Percentiles rank a stretch among this genome's conserved stretches.
phyloP scores from a whole-genome alignment of 345 rosid species.

The Salix viminalis region DNA sequence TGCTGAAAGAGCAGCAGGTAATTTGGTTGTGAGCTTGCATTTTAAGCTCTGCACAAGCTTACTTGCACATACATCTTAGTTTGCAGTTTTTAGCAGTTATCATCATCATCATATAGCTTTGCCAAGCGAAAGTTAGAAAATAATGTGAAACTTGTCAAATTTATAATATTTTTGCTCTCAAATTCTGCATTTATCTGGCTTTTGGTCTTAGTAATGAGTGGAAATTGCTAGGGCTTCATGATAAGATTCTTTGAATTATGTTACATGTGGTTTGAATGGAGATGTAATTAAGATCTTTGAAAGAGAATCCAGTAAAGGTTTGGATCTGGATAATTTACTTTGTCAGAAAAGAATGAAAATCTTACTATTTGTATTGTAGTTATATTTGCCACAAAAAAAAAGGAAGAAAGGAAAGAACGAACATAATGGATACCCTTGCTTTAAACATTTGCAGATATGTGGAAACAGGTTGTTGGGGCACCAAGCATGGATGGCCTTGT shows the following conservation, averaged over 20 bases:
- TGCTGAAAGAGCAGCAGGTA: constrained; percentile 90
- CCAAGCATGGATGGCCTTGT: constrained; percentile 71
- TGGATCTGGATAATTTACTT: not conserved
- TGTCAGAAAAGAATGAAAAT: not conserved
- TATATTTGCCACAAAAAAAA: not conserved
- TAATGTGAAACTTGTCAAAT: not conserved
- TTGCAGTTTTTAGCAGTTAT: not conserved
- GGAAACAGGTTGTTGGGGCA: constrained; percentile 80
- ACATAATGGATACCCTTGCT: not conserved
- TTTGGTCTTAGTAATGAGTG: not conserved
- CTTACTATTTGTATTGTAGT: not conserved
- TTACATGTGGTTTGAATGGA: not conserved
- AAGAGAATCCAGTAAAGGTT: not conserved
- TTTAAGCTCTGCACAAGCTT: not conserved
- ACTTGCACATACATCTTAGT: not conserved
- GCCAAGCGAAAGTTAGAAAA: not conserved
- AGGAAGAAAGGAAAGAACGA: not conserved
- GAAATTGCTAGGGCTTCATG: not conserved
- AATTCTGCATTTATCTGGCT: not conserved
- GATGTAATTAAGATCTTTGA: not conserved
- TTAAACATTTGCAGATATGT: constrained; percentile 57
- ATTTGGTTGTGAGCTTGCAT: not conserved
- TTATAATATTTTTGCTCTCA: not conserved
- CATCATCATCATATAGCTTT: not conserved
- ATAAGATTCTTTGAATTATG: not conserved